Conservation (phyloP, 225 moss, liverwort and hornwort species). For the Sphagnum contortum region DNA sequence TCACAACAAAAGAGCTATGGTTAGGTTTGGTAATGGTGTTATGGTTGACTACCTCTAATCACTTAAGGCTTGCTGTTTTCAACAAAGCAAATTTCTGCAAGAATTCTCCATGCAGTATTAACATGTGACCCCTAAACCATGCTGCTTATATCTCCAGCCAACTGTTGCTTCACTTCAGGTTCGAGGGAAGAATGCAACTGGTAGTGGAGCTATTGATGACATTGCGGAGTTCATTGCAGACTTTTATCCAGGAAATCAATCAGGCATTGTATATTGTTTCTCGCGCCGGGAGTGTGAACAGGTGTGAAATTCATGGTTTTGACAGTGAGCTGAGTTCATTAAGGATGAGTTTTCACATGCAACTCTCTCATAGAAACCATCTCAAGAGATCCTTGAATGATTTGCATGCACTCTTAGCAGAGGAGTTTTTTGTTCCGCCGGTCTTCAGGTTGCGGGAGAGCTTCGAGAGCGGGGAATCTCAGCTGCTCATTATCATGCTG, state of each 20-base stretch:
- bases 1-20: too few species aligned
- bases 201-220: constrained; percentile 80
- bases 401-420: too few species aligned
- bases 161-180: constrained; percentile 25
- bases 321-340: not conserved
- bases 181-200: constrained; percentile 81
- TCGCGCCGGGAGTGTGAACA: constrained; percentile 95
- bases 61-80: too few species aligned
- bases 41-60: too few species aligned
- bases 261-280: constrained; percentile 96
- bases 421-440: not conserved
- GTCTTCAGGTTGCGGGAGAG: constrained; percentile 71
- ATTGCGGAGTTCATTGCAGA: constrained; percentile 82
- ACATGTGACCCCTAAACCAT: too few species aligned
- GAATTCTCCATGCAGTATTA: too few species aligned
- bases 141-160: too few species aligned
- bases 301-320: constrained; percentile 19
- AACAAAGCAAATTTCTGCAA: too few species aligned
- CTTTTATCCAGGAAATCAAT: constrained; percentile 69
- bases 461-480: constrained; percentile 78
- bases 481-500: constrained; percentile 89
- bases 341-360: too few species aligned
- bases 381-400: too few species aligned
- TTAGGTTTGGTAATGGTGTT: too few species aligned
- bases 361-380: too few species aligned